These are phyloP conservation scores for Podospora comata DNA, from an alignment of 495 filamentous ascomycete genomes.

Conservation along the genomic window DNA sequence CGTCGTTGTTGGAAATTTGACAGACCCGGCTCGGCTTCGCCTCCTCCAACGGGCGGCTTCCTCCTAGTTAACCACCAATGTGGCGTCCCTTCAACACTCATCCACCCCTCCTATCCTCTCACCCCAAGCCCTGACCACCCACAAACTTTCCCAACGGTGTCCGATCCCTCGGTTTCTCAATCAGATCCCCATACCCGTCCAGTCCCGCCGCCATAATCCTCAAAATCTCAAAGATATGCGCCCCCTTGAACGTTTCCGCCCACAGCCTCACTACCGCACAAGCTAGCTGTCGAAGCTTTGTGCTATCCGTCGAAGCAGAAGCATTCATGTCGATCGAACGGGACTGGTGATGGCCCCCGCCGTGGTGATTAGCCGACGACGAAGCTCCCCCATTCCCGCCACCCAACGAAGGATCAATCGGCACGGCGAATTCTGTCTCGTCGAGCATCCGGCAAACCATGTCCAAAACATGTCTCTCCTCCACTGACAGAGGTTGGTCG, in stretches of 20 bases:
- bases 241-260: constrained; percentile 65
- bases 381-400: constrained; percentile 37
- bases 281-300: constrained; percentile 58
- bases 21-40: not conserved
- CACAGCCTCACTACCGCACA: constrained; percentile 62
- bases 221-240: constrained; percentile 66
- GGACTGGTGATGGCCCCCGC: constrained; percentile 32
- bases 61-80: no score
- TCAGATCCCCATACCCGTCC: constrained; percentile 61
- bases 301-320: constrained; percentile 39
- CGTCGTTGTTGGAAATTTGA: not conserved
- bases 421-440: constrained; percentile 70
- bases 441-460: constrained; percentile 72
- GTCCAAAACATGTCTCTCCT: constrained; percentile 62
- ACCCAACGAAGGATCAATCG: constrained; percentile 48
- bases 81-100: not conserved
- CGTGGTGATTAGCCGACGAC: constrained; percentile 13
- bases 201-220: constrained; percentile 60
- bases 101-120: not conserved
- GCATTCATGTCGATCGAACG: constrained; percentile 36
- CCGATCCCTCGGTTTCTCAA: constrained; percentile 54
- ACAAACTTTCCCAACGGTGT: constrained; percentile 41
- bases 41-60: not conserved
- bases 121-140: constrained; percentile 1
- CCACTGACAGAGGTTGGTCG: constrained; percentile 45